Conservation (phyloP, 2,329 filamentous ascomycete genomes). For the Fusarium sp. region DNA sequence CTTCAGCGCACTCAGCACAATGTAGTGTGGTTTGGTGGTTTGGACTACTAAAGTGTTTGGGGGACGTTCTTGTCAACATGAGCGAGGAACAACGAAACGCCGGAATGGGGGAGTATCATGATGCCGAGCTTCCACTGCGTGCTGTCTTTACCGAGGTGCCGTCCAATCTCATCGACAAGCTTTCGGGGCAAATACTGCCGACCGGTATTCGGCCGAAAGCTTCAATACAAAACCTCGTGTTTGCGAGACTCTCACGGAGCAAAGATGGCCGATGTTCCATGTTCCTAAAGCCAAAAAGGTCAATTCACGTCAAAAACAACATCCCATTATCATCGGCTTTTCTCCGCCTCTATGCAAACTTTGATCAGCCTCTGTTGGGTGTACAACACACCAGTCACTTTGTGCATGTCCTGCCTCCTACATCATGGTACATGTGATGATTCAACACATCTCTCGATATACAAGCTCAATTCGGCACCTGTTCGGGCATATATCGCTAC, state of each 20-base stretch:
- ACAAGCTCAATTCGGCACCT: neutral
- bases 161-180: neutral
- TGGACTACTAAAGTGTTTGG: no score
- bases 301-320: neutral
- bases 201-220: no score
- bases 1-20: neutral
- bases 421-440: neutral
- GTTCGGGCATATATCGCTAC: neutral
- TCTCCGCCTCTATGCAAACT: neutral
- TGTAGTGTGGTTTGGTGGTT: neutral
- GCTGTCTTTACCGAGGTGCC: neutral
- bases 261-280: neutral
- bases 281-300: neutral
- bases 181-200: neutral
- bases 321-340: neutral
- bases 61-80: neutral
- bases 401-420: neutral
- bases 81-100: no score
- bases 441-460: neutral
- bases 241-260: neutral
- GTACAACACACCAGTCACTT: neutral
- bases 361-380: neutral
- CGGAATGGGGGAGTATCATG: neutral
- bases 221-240: neutral
- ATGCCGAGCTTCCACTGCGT: neutral